These are phyloP conservation scores for Entonaema liquescens DNA, from an alignment of 495 filamentous ascomycete genomes.

Conservation along the genomic window DNA sequence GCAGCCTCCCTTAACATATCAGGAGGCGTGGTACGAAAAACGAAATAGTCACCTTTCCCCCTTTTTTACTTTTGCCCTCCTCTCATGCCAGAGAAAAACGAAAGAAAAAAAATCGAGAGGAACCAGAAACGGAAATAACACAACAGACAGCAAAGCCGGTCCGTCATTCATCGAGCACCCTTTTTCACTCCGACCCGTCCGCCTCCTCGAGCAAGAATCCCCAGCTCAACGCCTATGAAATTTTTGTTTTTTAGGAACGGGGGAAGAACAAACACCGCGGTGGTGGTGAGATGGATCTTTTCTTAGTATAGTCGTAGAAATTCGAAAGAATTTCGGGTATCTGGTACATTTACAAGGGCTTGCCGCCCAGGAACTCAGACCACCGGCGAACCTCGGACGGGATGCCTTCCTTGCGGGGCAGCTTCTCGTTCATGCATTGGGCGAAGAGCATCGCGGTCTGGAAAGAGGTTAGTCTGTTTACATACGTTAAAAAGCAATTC, in stretches of 20 bases:
- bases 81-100: background rate
- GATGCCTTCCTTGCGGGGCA: slow-evolving; percentile 82
- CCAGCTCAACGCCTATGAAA: slow-evolving; percentile 12
- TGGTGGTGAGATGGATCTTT: background rate
- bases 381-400: slow-evolving; percentile 90
- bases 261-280: background rate
- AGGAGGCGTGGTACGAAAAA: background rate
- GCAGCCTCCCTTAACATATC: background rate
- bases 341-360: slow-evolving; percentile 74
- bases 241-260: background rate
- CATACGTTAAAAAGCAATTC: too few relatives aligned
- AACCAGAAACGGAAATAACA: background rate
- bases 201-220: slow-evolving; percentile 3
- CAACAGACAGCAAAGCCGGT: background rate
- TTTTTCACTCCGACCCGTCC: background rate
- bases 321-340: background rate
- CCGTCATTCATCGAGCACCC: slow-evolving; percentile 1
- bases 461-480: slow-evolving; percentile 41
- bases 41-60: background rate
- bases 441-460: slow-evolving; percentile 96
- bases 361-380: slow-evolving; percentile 93
- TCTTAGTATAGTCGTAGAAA: background rate
- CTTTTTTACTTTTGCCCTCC: background rate
- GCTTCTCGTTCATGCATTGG: slow-evolving; percentile 93
- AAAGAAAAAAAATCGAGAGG: background rate